phyloP scores from a whole-genome alignment of 331 rosid genomes.

The Ulmus americana region DNA sequence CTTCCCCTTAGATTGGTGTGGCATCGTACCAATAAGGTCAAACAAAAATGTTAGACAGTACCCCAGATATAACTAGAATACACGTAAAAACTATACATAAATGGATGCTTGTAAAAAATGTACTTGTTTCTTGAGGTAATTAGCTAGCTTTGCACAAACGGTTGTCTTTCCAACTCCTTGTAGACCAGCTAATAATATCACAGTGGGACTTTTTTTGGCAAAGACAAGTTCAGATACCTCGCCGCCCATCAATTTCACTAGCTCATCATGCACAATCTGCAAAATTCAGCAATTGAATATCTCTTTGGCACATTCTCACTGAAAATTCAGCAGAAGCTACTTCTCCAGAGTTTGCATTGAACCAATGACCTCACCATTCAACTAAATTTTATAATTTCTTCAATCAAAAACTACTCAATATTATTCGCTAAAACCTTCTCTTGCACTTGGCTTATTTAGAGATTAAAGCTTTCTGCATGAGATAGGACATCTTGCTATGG shows the following conservation, averaged over 20 bases:
- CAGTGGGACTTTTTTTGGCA: slow-evolving; percentile 71
- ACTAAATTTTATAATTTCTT: not conserved
- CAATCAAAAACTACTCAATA: not conserved
- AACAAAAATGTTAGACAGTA: slow-evolving; percentile 2
- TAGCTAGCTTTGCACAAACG: slow-evolving; percentile 85
- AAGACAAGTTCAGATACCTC: slow-evolving; percentile 82
- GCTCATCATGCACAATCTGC: slow-evolving; percentile 91
- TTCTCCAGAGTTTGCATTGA: not conserved
- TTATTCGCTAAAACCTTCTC: not conserved
- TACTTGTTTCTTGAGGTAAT: slow-evolving; percentile 87
- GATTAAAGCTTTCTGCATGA: not conserved
- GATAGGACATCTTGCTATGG: not conserved
- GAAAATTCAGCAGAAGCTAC: slow-evolving; percentile 11
- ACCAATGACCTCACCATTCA: not conserved
- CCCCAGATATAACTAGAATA: not conserved
- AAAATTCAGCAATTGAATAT: slow-evolving; percentile 23
- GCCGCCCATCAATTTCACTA: slow-evolving; percentile 94
- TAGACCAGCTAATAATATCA: slow-evolving; percentile 89
- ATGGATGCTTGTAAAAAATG: slow-evolving; percentile 4
- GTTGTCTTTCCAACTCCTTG: slow-evolving; percentile 99
- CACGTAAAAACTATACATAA: not conserved
- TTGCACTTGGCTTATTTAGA: not conserved
- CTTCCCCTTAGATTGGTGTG: slow-evolving; percentile 60
- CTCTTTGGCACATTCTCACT: slow-evolving; percentile 7
- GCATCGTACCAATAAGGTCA: slow-evolving; percentile 22